A percentile compares a stretch with the other conserved stretches of the same genome.
Evolutionary conservation across 2,329 filamentous ascomycete species (phyloP).

Genomic region (Lachnellula cervina): DNA sequence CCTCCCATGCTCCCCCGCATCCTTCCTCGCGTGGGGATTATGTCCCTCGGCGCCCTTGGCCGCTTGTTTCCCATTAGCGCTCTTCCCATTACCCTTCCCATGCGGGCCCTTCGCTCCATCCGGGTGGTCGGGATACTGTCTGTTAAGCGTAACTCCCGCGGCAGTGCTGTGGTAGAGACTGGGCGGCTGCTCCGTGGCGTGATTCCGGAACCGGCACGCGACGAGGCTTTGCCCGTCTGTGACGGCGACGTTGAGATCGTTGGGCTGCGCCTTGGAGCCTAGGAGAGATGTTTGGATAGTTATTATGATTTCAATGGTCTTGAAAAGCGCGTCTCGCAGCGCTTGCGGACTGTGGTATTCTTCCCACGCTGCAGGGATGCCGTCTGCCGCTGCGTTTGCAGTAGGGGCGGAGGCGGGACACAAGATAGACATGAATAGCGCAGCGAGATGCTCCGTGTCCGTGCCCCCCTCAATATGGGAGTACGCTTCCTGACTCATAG

Average conservation of each 20-base stretch:
- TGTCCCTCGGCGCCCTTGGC: slow-evolving; percentile 20
- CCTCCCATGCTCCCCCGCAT: slow-evolving; percentile 40
- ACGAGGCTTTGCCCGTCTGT: slow-evolving; percentile 47
- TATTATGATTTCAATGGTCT: slow-evolving; percentile 39
- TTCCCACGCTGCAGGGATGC: slow-evolving; percentile 34
- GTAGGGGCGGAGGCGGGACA: slow-evolving; percentile 3
- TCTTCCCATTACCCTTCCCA: slow-evolving; percentile 12
- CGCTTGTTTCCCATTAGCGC: slow-evolving; percentile 12
- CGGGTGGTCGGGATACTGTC: slow-evolving; percentile 46
- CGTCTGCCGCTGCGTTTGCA: background rate
- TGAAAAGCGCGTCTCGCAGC: slow-evolving; percentile 41
- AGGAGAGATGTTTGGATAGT: slow-evolving; percentile 40
- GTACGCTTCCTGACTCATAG: slow-evolving; percentile 44
- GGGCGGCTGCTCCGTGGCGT: slow-evolving; percentile 46
- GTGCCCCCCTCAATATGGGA: slow-evolving; percentile 45
- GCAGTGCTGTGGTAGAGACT: slow-evolving; percentile 45
- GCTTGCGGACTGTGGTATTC: slow-evolving; percentile 36
- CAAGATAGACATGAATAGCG: slow-evolving; percentile 33
- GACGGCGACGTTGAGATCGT: slow-evolving; percentile 47
- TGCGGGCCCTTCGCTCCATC: slow-evolving; percentile 36
- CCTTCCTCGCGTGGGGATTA: slow-evolving; percentile 28
- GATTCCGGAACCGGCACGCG: slow-evolving; percentile 49
- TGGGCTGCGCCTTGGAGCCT: slow-evolving; percentile 38
- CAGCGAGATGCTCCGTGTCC: slow-evolving; percentile 49
- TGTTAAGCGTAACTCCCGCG: slow-evolving; percentile 47